These are phyloP conservation scores for Fraxinus baroniana DNA, from an alignment of 305 asterid species.

Conservation along the genomic window DNA sequence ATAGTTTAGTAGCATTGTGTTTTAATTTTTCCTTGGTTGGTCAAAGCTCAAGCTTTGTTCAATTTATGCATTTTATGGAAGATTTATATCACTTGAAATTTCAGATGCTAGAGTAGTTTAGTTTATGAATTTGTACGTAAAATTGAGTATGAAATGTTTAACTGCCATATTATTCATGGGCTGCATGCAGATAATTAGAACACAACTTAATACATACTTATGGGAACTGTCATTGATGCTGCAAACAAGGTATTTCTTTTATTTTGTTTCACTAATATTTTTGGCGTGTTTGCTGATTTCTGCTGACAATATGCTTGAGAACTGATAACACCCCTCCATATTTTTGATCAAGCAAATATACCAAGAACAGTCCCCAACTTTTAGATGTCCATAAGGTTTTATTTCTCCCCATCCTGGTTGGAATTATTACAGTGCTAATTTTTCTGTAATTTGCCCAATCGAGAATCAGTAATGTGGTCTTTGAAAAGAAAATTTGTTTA, in stretches of 20 bases:
- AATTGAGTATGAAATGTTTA: not conserved
- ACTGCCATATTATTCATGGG: slow-evolving; percentile 10
- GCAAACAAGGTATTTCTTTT: slow-evolving; percentile 47
- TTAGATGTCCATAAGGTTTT: not conserved
- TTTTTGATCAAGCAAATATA: slow-evolving; percentile 3
- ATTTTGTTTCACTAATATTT: slow-evolving; percentile 7
- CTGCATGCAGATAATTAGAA: slow-evolving; percentile 35
- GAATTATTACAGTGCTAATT: not conserved
- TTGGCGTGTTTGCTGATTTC: not conserved
- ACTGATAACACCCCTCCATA: not conserved
- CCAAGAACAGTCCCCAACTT: not conserved
- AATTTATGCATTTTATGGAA: not conserved
- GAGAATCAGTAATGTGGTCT: not conserved
- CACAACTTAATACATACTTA: slow-evolving; percentile 26
- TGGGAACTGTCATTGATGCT: slow-evolving; percentile 69
- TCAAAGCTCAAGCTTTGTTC: not conserved
- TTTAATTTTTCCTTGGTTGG: not conserved
- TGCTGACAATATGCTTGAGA: not conserved
- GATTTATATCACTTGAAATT: not conserved
- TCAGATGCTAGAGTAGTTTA: not conserved
- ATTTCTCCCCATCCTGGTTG: not conserved
- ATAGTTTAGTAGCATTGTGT: too few species aligned
- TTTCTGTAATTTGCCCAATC: not conserved
- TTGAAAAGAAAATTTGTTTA: too few species aligned
- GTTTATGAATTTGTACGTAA: not conserved